Evolutionary conservation across 495 filamentous ascomycete species (phyloP).

Genomic region (Podospora pseudoanserina): DNA sequence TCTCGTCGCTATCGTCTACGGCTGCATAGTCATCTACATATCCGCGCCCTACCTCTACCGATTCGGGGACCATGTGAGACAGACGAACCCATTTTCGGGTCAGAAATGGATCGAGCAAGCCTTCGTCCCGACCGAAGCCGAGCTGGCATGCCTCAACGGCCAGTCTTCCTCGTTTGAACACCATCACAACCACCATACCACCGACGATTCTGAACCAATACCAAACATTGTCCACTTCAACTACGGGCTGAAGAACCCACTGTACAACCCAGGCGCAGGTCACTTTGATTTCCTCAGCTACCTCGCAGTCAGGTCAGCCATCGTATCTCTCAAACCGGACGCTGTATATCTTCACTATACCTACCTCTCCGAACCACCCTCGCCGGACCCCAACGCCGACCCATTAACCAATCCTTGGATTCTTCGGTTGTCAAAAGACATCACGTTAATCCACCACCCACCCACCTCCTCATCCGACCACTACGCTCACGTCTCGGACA

Average conservation of each 20-base stretch:
- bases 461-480: slow-evolving; percentile 37
- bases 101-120: slow-evolving; percentile 40
- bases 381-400: slow-evolving; percentile 34
- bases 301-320: slow-evolving; percentile 42
- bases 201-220: slow-evolving; percentile 33
- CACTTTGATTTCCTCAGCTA: slow-evolving; percentile 46
- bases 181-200: slow-evolving; percentile 3
- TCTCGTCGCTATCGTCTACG: slow-evolving; percentile 25
- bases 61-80: slow-evolving; percentile 36
- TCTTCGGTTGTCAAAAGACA: slow-evolving; percentile 33
- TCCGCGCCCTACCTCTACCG: slow-evolving; percentile 30
- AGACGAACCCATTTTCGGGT: slow-evolving; percentile 41
- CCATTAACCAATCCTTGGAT: slow-evolving; percentile 44
- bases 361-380: slow-evolving; percentile 39
- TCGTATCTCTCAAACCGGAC: slow-evolving; percentile 42
- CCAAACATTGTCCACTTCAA: slow-evolving; percentile 49
- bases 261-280: slow-evolving; percentile 33
- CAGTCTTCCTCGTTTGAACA: slow-evolving; percentile 19
- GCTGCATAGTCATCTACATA: slow-evolving; percentile 25
- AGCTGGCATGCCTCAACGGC: slow-evolving; percentile 40
- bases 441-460: slow-evolving; percentile 43
- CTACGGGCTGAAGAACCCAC: slow-evolving; percentile 42
- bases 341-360: slow-evolving; percentile 45
- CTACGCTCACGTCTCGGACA: slow-evolving; percentile 44
- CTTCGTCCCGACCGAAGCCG: slow-evolving; percentile 34